Base-by-base conservation (phyloP, 176 grass and related monocot species). In the Metroxylon sagu region DNA sequence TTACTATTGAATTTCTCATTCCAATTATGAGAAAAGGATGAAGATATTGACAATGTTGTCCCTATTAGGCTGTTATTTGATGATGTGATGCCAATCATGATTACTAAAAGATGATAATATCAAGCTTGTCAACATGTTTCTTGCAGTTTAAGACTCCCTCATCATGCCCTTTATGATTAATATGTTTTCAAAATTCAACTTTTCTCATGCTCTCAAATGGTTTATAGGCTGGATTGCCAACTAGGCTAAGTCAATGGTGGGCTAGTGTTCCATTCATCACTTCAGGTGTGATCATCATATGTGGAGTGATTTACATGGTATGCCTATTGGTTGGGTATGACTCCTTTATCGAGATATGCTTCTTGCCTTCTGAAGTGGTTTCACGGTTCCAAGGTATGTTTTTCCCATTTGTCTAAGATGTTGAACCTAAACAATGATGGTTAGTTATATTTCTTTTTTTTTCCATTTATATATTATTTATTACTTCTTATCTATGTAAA, bases 291-390 rank as follows among this genome's bases (percentile, higher is more conserved):
- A 57, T 85, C 61, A 49, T 97, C 56, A 49, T 87, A 68, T 97
- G 92, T 21, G 69, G 77, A 29, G 61, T 64, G 0, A 97, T 97
- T 60, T 97, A 97, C 69, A 39, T 97, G 62, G 68, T 56, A 3
- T 97, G 92, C 78, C 76, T 97, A 70, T 76, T 97, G 70, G 62
- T 80, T 77, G 92, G 92, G 48, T 97, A 97, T 77, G 92, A 91
- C 79, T 83, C 92, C 62, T 97, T 83, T 14, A 27, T 1, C 4
- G 72, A 91, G 72, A 88, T 91, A 70, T 97, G 92, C 81, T 97
- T 97, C 87, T 85, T 83, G 66, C 92, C 92, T 72, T 85, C 80
- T 67, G 72, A 27, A 61, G 77, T 88, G 19, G 69, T 70, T 54
- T 90, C 86, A 28, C 87, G 14, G 53, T 90, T 97, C 77, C 92